Percentiles rank a stretch among this genome's conserved stretches.
phyloP scores from a whole-genome alignment of 352 stramenopile species.

The Phytophthora ramorum region DNA sequence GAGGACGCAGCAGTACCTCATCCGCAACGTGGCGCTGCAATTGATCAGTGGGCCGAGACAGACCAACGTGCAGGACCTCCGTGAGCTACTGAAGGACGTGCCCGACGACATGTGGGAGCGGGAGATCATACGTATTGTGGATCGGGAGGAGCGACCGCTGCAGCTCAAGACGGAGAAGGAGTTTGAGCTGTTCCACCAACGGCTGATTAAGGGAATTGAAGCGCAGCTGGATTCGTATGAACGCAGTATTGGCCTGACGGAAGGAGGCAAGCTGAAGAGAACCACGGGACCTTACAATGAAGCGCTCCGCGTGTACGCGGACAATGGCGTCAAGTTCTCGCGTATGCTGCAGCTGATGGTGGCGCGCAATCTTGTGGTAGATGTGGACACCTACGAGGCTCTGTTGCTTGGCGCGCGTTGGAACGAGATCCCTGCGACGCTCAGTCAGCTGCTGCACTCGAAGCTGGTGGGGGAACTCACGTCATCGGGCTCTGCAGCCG shows the following conservation, averaged over 20 bases:
- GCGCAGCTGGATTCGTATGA: conserved; percentile 62
- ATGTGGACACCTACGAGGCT: conserved; percentile 67
- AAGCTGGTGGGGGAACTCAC: conserved; percentile 48
- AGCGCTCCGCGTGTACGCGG: conserved; percentile 62
- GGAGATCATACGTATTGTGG: conserved; percentile 64
- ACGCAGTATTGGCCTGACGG: neutral
- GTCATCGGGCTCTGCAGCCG: conserved; percentile 6
- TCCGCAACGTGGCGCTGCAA: conserved; percentile 65
- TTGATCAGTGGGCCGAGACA: conserved; percentile 31
- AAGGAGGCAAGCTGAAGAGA: conserved; percentile 22
- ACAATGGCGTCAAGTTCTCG: conserved; percentile 61
- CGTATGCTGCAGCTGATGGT: conserved; percentile 71
- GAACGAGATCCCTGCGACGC: conserved; percentile 67
- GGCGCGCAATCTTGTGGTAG: conserved; percentile 48
- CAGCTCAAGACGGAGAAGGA: conserved; percentile 67
- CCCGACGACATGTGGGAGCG: conserved; percentile 48
- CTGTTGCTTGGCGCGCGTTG: conserved; percentile 70
- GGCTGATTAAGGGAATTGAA: conserved; percentile 52
- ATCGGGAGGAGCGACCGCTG: conserved; percentile 58
- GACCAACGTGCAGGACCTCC: conserved; percentile 46
- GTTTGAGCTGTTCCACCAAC: conserved; percentile 50
- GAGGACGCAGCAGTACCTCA: conserved; percentile 55
- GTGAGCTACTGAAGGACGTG: conserved; percentile 36
- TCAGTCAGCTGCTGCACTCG: conserved; percentile 65
- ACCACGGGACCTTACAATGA: conserved; percentile 62